phyloP scores from a whole-genome alignment of 352 stramenopile genomes.

The Phytophthora hybrid region DNA sequence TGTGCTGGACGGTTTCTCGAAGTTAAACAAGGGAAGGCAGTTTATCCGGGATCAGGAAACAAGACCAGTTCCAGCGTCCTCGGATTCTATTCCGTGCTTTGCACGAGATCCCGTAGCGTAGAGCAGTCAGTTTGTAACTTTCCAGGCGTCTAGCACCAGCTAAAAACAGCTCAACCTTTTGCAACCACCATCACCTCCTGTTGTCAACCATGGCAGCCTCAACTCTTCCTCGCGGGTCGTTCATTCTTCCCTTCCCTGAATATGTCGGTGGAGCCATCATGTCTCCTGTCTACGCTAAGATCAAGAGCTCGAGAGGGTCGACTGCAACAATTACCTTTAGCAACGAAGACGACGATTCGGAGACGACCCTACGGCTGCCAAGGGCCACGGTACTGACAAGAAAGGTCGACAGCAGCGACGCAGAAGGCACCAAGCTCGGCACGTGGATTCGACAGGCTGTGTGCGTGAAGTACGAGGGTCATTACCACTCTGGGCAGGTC shows the following conservation, averaged over 20 bases:
- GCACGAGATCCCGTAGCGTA: background rate
- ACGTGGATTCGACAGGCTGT: background rate
- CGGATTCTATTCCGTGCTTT: conserved; percentile 1
- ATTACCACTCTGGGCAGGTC: background rate
- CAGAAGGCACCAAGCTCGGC: background rate
- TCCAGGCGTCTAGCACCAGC: background rate
- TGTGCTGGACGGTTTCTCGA: background rate
- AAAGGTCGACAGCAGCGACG: background rate
- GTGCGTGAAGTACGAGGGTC: background rate
- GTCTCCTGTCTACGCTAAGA: background rate
- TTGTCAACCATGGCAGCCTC: background rate
- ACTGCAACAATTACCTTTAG: background rate
- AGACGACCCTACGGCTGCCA: background rate
- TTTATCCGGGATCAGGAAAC: conserved; percentile 1
- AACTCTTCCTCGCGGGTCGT: background rate
- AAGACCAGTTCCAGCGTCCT: background rate
- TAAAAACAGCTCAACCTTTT: background rate
- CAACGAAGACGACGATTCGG: background rate
- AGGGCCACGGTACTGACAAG: background rate
- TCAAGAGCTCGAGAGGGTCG: background rate
- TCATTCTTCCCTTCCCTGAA: background rate
- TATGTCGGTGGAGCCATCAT: background rate
- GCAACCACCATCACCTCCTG: too few relatives aligned
- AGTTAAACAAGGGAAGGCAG: background rate
- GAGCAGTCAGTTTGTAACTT: conserved; percentile 1